phyloP scores from a whole-genome alignment of 2,329 filamentous ascomycete genomes.

The Bipolaris gigantea region DNA sequence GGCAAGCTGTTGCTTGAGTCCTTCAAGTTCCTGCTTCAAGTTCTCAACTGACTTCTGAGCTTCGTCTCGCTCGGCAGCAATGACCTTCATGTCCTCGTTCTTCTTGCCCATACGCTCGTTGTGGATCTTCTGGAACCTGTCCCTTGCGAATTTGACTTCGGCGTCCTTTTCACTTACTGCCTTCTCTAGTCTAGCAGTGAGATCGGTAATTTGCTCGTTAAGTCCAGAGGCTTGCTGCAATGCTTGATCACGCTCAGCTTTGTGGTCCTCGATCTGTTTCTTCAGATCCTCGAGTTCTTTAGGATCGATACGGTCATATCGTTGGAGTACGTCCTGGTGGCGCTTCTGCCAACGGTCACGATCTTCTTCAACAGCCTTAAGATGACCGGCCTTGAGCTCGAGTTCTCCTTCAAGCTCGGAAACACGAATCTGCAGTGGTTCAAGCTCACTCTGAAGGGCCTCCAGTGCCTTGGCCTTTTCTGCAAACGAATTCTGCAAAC shows the following conservation, averaged over 20 bases:
- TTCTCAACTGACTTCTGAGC: slow-evolving; percentile 44
- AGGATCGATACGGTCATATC: slow-evolving; percentile 93
- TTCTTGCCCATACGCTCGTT: slow-evolving; percentile 43
- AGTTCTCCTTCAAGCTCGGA: slow-evolving; percentile 80
- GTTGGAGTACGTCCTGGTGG: slow-evolving; percentile 91
- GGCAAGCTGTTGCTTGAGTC: slow-evolving; percentile 47
- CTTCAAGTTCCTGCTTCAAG: slow-evolving; percentile 62
- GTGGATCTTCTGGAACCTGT: slow-evolving; percentile 53
- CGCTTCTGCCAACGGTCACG: slow-evolving; percentile 95
- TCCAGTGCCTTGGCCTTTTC: slow-evolving; percentile 76
- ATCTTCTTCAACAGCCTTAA: slow-evolving; percentile 86
- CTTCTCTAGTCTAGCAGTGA: slow-evolving; percentile 46
- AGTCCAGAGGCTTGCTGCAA: slow-evolving; percentile 54
- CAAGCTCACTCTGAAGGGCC: slow-evolving; percentile 71
- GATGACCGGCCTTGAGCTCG: slow-evolving; percentile 80
- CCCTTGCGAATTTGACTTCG: slow-evolving; percentile 50
- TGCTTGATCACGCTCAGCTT: slow-evolving; percentile 58
- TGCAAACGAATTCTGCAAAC: slow-evolving; percentile 73
- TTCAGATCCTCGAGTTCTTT: slow-evolving; percentile 90
- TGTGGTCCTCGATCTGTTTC: slow-evolving; percentile 64
- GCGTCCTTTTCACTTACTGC: slow-evolving; percentile 27
- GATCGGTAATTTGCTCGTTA: slow-evolving; percentile 51
- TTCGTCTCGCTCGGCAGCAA: slow-evolving; percentile 64
- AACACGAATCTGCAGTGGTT: slow-evolving; percentile 79
- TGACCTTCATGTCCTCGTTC: slow-evolving; percentile 51